A percentile compares a stretch with the other conserved stretches of the same genome.
Conservation (phyloP, 1,284 basidiomycete genomes). For the Irpex lacteus region DNA sequence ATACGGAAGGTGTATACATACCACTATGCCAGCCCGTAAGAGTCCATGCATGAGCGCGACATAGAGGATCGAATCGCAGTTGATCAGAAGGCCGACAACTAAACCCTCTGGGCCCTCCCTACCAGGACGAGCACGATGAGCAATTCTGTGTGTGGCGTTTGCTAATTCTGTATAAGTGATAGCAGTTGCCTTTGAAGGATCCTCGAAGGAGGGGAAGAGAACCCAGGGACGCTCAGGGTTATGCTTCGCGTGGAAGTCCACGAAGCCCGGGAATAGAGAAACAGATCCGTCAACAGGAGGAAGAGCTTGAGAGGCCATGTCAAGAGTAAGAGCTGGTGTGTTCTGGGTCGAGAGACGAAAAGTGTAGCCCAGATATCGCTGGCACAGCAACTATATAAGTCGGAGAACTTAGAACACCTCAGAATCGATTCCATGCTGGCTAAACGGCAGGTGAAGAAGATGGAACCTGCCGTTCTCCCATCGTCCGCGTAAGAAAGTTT, state of each 20-base stretch:
- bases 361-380: background rate
- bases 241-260: conserved; percentile 32
- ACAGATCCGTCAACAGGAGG: conserved; percentile 19
- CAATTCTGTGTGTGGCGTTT: conserved; percentile 11
- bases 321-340: background rate
- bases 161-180: conserved; percentile 14
- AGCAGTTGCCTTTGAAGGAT: background rate
- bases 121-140: conserved; percentile 4
- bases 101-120: conserved; percentile 14
- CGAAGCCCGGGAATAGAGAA: conserved; percentile 16
- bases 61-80: conserved; percentile 31
- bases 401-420: background rate
- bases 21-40: conserved; percentile 29
- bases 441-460: background rate
- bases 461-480: background rate
- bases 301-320: conserved; percentile 1
- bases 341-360: background rate
- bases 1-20: conserved; percentile 7
- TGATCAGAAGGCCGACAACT: conserved; percentile 30
- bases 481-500: background rate
- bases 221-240: conserved; percentile 26
- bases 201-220: conserved; percentile 6
- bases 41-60: conserved; percentile 28
- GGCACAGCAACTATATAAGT: background rate
- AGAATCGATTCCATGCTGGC: background rate